Evolutionary conservation across 257 asterid species (phyloP), one percentile per base, ranked within the genome.

Genomic region (Solanum chilense): DNA sequence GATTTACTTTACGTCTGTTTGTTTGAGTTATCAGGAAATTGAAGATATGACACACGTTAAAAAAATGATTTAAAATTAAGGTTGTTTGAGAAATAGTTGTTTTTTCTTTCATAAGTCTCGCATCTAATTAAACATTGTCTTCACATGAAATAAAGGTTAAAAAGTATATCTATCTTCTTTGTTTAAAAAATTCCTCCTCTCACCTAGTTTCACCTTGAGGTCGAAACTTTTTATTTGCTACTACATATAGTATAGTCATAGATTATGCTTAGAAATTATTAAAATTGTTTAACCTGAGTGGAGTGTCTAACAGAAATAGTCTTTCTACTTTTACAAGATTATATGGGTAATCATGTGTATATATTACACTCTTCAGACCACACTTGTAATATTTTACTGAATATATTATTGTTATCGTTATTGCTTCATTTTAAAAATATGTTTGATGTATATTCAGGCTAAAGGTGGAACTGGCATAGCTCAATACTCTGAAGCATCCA

Each of bases 371-470:
- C 12, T 1, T 68, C 6, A 6, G 5, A 27, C 35, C 9, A 9
- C 39, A 68, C 21, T 27, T 68, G 5, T 29, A 15, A 31, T 4
- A 14, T 31, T 69, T 69, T 69, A 7, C 2, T 42, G 20, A 37
- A 5, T 62, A 42, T 83, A n/a, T 37, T 83, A 13, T 21, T 21
- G 12, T 69, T 56, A 11, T 29, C 29, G 3, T 13, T 64, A 33
- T 21, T 66, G n/a, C 15, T 64, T 64, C 14, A 29, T 33, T 45
- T 14, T 9, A 12, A 4, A 69, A 18, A 42, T 8, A 35, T 11
- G 52, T n/a, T 56, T 84, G 7, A 3, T 90, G 49, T 3, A 33
- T 86, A 44, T 62, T 47, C 88, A 93, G 95, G 97, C 91, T 80
- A 91, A 84, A 76, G 93, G 91, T 88, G 90, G 25, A 27, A 23